Evolutionary conservation across 148 eudicot genomes (phyloP).

Genomic region (Silene uniflora): DNA sequence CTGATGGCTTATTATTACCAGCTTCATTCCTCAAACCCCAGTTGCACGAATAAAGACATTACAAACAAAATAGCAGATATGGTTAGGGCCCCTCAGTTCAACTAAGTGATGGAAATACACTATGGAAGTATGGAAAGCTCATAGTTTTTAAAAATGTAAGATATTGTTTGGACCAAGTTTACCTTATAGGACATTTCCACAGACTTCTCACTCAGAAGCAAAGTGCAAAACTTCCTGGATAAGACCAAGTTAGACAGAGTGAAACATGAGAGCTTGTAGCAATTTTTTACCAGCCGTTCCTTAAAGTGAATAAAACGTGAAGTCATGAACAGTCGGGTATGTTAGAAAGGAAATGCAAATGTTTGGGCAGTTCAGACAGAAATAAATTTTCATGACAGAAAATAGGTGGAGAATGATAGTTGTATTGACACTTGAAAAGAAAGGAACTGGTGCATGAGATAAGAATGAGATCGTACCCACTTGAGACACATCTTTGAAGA

Average conservation of each 20-base stretch:
- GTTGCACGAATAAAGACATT: too few relatives aligned
- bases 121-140: not conserved
- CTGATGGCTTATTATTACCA: not conserved
- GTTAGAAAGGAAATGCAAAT: not conserved
- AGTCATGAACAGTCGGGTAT: not conserved
- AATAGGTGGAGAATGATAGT: not conserved
- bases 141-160: not conserved
- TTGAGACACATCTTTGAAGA: constrained; percentile 83
- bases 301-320: not conserved
- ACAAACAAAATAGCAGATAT: not conserved
- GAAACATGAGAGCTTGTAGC: constrained; percentile 6
- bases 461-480: constrained; percentile 48
- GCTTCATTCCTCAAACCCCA: too few relatives aligned
- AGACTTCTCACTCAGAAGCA: constrained; percentile 49
- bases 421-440: constrained; percentile 5
- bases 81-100: not conserved
- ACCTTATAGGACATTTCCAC: constrained; percentile 50
- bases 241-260: constrained; percentile 10
- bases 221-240: constrained; percentile 73
- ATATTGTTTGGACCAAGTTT: constrained; percentile 14
- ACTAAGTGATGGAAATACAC: not conserved
- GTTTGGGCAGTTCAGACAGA: not conserved
- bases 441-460: not conserved
- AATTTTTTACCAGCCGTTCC: not conserved
- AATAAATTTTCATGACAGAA: not conserved